phyloP scores from a whole-genome alignment of 1,284 basidiomycete species.

The Peniophora sp. region DNA sequence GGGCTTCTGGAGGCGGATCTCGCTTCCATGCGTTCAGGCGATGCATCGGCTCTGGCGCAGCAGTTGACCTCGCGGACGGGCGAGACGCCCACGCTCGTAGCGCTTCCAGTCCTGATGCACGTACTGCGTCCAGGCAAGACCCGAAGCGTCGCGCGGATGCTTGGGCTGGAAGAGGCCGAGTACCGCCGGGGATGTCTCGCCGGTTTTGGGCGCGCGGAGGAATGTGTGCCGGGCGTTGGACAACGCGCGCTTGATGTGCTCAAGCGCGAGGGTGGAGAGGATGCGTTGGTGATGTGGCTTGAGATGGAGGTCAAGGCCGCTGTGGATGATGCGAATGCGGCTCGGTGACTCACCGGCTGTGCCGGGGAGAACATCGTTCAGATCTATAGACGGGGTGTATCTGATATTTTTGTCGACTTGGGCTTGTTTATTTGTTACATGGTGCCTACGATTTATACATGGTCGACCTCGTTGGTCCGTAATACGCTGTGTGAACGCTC shows the following conservation, averaged over 20 bases:
- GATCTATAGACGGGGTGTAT: too few species aligned
- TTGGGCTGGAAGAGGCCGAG: slow-evolving; percentile 50
- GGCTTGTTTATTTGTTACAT: too few species aligned
- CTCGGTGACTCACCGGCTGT: too few species aligned
- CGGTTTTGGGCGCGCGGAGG: slow-evolving; percentile 71
- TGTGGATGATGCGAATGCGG: slow-evolving; percentile 5
- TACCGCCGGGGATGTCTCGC: slow-evolving; percentile 61
- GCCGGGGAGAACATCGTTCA: too few species aligned
- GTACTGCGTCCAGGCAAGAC: slow-evolving; percentile 22
- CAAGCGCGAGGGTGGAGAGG: slow-evolving; percentile 6
- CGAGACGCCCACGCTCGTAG: slow-evolving; percentile 62
- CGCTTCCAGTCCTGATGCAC: slow-evolving; percentile 57
- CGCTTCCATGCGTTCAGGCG: slow-evolving; percentile 10
- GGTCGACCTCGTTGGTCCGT: too few species aligned
- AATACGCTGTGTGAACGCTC: too few species aligned
- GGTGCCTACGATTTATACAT: too few species aligned
- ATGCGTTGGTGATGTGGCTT: slow-evolving; percentile 18
- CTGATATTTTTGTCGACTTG: too few species aligned
- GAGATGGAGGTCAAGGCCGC: slow-evolving; percentile 17
- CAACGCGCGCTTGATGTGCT: slow-evolving; percentile 38
- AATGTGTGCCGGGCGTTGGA: slow-evolving; percentile 53
- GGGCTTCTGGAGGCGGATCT: slow-evolving; percentile 48
- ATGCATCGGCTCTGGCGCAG: slow-evolving; percentile 35
- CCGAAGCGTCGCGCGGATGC: slow-evolving; percentile 39
- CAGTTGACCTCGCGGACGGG: slow-evolving; percentile 37